Conservation (phyloP, 2,329 filamentous ascomycete species). For the Aspergillus sp. region DNA sequence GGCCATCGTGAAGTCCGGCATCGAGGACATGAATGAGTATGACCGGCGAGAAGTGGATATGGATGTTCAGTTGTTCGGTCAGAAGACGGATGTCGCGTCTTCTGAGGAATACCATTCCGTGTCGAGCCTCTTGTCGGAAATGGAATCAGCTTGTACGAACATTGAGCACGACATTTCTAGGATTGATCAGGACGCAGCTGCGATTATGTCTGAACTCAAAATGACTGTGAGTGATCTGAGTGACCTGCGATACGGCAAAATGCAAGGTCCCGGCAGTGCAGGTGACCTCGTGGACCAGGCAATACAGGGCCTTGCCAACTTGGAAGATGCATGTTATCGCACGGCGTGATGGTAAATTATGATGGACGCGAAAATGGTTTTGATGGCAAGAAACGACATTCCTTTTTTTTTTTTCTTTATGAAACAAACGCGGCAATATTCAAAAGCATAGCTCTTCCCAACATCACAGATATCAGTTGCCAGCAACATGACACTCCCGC, state of each 20-base stretch:
- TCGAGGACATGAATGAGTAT: slow-evolving; percentile 25
- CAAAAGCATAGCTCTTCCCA: neutral
- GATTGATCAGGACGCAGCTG: slow-evolving; percentile 58
- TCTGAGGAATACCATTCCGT: slow-evolving; percentile 53
- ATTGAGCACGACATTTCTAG: slow-evolving; percentile 62
- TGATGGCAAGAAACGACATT: neutral
- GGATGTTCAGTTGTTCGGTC: slow-evolving; percentile 55
- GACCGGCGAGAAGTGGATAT: slow-evolving; percentile 37
- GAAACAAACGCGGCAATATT: neutral
- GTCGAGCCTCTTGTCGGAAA: slow-evolving; percentile 58
- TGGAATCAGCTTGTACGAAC: slow-evolving; percentile 59
- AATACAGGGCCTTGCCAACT: slow-evolving; percentile 56
- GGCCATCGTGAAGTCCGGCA: slow-evolving; percentile 23
- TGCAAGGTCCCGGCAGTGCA: slow-evolving; percentile 51
- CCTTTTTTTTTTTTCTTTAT: too few relatives aligned
- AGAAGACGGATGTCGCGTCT: slow-evolving; percentile 25
- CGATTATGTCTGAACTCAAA: slow-evolving; percentile 55
- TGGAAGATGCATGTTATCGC: slow-evolving; percentile 57
- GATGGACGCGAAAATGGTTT: neutral
- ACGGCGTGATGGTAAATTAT: slow-evolving; percentile 7
- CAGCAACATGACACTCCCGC: too few relatives aligned
- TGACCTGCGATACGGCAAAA: slow-evolving; percentile 72
- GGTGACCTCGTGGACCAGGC: slow-evolving; percentile 58
- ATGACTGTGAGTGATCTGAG: slow-evolving; percentile 66
- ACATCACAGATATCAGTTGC: neutral